Evolutionary conservation across 2,329 filamentous ascomycete genomes (phyloP).

Genomic region (Exophiala sp.): DNA sequence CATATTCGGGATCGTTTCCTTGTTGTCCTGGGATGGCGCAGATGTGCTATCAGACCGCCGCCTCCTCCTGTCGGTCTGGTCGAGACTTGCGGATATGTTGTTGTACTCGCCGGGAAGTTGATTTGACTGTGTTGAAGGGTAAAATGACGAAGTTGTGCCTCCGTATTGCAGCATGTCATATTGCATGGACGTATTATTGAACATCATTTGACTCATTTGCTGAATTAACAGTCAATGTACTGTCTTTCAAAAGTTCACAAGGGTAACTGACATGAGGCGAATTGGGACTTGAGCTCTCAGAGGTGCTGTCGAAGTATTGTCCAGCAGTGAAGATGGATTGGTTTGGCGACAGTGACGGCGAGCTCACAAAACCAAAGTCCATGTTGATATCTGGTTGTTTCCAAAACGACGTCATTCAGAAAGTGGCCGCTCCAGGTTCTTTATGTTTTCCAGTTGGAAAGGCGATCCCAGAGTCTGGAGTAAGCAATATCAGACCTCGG

Average conservation of each 20-base stretch:
- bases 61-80: conserved; percentile 27
- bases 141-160: conserved; percentile 20
- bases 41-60: conserved; percentile 23
- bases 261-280: conserved; percentile 27
- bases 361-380: conserved; percentile 27
- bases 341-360: conserved; percentile 25
- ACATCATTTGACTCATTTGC: conserved; percentile 27
- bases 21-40: conserved; percentile 23
- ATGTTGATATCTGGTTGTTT: conserved; percentile 14
- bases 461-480: conserved; percentile 7
- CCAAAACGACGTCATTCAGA: conserved; percentile 16
- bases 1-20: conserved; percentile 31
- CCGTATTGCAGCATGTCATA: conserved; percentile 28
- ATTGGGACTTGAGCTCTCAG: conserved; percentile 28
- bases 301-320: conserved; percentile 28
- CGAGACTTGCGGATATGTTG: conserved; percentile 24
- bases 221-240: conserved; percentile 8
- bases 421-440: background rate
- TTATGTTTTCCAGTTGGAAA: conserved; percentile 6
- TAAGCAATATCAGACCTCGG: conserved; percentile 1
- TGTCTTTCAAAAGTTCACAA: background rate
- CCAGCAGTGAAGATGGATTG: conserved; percentile 25
- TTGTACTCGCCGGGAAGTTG: conserved; percentile 30
- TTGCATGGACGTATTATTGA: conserved; percentile 17
- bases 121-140: conserved; percentile 17